Conservation (phyloP, 2,329 filamentous ascomycete species). For the Penicillium crustosum region DNA sequence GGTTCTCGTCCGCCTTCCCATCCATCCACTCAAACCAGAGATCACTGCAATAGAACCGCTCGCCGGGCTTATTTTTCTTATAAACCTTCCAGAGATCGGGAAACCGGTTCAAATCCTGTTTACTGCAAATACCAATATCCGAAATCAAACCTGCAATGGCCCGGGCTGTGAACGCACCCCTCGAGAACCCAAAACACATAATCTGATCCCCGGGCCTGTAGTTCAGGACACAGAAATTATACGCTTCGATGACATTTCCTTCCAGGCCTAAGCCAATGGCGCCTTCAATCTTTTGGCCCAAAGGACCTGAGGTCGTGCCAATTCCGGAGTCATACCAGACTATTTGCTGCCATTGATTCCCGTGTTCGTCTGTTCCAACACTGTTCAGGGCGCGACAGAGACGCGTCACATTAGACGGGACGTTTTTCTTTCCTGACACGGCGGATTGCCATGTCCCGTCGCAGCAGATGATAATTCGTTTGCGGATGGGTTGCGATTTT, state of each 20-base stretch:
- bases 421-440: slow-evolving; percentile 32
- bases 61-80: slow-evolving; percentile 14
- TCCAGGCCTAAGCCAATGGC: slow-evolving; percentile 21
- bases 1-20: slow-evolving; percentile 21
- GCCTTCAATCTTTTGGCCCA: slow-evolving; percentile 30
- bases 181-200: slow-evolving; percentile 25
- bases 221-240: slow-evolving; percentile 25
- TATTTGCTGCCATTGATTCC: slow-evolving; percentile 30
- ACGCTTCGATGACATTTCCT: slow-evolving; percentile 23
- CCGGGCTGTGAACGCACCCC: slow-evolving; percentile 22
- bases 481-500: slow-evolving; percentile 13
- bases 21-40: slow-evolving; percentile 24
- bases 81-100: slow-evolving; percentile 23
- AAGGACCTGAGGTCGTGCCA: slow-evolving; percentile 26
- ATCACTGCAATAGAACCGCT: slow-evolving; percentile 22
- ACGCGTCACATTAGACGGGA: slow-evolving; percentile 35
- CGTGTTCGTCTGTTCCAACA: slow-evolving; percentile 26
- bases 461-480: slow-evolving; percentile 36
- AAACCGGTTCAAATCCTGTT: slow-evolving; percentile 19
- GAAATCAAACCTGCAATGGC: slow-evolving; percentile 24
- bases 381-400: slow-evolving; percentile 32
- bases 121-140: slow-evolving; percentile 22
- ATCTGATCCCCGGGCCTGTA: slow-evolving; percentile 22
- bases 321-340: slow-evolving; percentile 38
- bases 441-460: slow-evolving; percentile 37